Evolutionary conservation across 352 stramenopile species (phyloP).

Genomic region (Thalassiosira mediterranea): DNA sequence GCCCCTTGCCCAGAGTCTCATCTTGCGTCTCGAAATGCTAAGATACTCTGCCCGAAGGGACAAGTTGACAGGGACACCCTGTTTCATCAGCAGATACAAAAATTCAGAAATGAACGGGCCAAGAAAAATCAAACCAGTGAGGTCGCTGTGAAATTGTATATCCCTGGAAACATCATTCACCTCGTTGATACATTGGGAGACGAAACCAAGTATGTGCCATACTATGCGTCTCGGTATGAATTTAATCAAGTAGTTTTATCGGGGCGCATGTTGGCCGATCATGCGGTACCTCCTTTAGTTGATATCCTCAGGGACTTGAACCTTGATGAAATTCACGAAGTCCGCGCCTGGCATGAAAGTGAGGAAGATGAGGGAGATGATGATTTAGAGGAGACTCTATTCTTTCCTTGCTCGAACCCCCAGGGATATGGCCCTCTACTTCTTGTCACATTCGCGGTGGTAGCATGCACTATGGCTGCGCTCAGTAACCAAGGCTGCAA

Average conservation of each 20-base stretch:
- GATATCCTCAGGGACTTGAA: constrained; percentile 42
- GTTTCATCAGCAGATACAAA: constrained; percentile 46
- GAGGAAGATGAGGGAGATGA: constrained; percentile 13
- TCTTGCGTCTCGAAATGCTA: constrained; percentile 37
- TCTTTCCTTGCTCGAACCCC: constrained; percentile 46
- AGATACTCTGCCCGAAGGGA: constrained; percentile 35
- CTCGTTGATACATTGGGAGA: constrained; percentile 52
- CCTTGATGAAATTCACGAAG: constrained; percentile 45
- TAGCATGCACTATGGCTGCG: constrained; percentile 18
- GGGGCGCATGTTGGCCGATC: constrained; percentile 42
- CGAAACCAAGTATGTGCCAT: constrained; percentile 51
- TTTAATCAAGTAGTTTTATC: constrained; percentile 59
- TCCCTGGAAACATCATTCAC: constrained; percentile 50
- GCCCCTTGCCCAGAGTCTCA: constrained; percentile 21
- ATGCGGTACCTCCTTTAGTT: constrained; percentile 36
- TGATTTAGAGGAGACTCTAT: constrained; percentile 9
- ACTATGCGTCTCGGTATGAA: constrained; percentile 51
- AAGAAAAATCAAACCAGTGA: constrained; percentile 41
- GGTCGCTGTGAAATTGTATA: constrained; percentile 46
- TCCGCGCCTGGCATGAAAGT: constrained; percentile 10
- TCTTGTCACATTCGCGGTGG: constrained; percentile 21
- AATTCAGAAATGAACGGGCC: constrained; percentile 45
- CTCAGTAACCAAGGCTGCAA: constrained; percentile 43
- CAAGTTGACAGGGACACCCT: constrained; percentile 38
- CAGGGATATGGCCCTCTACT: constrained; percentile 29